Evolutionary conservation across 768 basidiomycete genomes (phyloP), one percentile per base, ranked within the genome.

Genomic region (Pleurotus citrinopileatus): DNA sequence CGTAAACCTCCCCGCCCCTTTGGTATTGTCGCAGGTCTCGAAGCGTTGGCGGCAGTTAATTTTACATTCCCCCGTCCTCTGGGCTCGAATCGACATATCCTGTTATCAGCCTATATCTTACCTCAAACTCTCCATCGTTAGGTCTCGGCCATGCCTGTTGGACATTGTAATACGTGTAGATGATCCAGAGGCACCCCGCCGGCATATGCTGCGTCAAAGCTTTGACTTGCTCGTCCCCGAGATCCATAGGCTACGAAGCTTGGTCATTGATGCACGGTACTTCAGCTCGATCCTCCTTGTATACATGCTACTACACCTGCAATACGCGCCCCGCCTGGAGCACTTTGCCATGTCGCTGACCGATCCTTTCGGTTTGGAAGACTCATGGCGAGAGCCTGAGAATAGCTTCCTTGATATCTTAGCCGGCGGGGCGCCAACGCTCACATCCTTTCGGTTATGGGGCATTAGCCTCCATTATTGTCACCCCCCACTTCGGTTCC

Each of bases 201-300:
- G 43, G 26, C 43, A 44, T 12, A 9, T 44, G 22, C 43, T 44
- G 9, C 43, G 43, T 4, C 43, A 44, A 22, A 26, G 20, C 43
- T 44, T 44, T 26, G 43, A 44, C 43, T 22, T 44, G 10, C 19
- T 44, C 20, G 43, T 44, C 17, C 43, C 43, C 9, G 43, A 44
- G 19, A 44, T 44, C 17, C 10, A 44, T 19, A 44, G 43, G 43
- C 26, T 44, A 13, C 43, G 43, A 4, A 22, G 43, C 20, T 19
- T 44, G 8, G 43, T 44, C 20, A 44, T 44, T 22, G 43, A 44
- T 22, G 43, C 43, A 22, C 20, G 43, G 17, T 44, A 22, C 43
- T 44, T 25, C 23, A 44, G 43, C 43, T 44, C 43, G 5, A 22
- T 44, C 20, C 43, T 44, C 26, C 43, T 44, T 22, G 43, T 44